Conservation (phyloP, 2,329 filamentous ascomycete genomes). For the Amesomyces nigricolor region DNA sequence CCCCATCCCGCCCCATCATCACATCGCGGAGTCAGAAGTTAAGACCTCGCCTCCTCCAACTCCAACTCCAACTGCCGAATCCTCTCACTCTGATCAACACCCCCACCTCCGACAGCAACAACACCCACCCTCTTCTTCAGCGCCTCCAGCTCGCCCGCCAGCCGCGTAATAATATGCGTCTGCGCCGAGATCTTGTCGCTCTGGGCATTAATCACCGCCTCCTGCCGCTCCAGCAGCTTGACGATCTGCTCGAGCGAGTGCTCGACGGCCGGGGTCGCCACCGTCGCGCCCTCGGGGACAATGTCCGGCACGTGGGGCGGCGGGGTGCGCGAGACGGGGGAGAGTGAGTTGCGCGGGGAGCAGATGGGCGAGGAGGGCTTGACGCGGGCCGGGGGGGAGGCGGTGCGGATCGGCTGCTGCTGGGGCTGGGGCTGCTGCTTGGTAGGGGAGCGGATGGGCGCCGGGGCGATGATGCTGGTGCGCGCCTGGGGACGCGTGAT, state of each 20-base stretch:
- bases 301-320: slow-evolving; percentile 22
- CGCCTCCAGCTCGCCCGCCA: slow-evolving; percentile 69
- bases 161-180: slow-evolving; percentile 64
- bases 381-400: slow-evolving; percentile 29
- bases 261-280: slow-evolving; percentile 49
- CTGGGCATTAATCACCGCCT: slow-evolving; percentile 69
- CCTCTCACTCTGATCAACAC: slow-evolving; percentile 60
- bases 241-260: slow-evolving; percentile 72
- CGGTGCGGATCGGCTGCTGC: slow-evolving; percentile 7
- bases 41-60: slow-evolving; percentile 59
- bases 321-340: slow-evolving; percentile 34
- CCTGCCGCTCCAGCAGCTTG: slow-evolving; percentile 69
- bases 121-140: slow-evolving; percentile 70
- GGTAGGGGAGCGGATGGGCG: slow-evolving; percentile 29
- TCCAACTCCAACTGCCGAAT: slow-evolving; percentile 64
- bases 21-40: background rate
- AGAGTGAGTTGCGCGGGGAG: slow-evolving; percentile 30
- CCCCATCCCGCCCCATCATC: too few species aligned
- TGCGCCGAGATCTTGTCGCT: slow-evolving; percentile 62
- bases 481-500: slow-evolving; percentile 69
- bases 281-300: slow-evolving; percentile 26
- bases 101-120: slow-evolving; percentile 27
- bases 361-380: slow-evolving; percentile 44
- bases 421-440: slow-evolving; percentile 1
- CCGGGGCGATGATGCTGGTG: slow-evolving; percentile 19